Percentiles rank a stretch among this genome's conserved stretches.
Evolutionary conservation across 441 rosid genomes (phyloP).

Genomic region (Francoa sonchifolia): DNA sequence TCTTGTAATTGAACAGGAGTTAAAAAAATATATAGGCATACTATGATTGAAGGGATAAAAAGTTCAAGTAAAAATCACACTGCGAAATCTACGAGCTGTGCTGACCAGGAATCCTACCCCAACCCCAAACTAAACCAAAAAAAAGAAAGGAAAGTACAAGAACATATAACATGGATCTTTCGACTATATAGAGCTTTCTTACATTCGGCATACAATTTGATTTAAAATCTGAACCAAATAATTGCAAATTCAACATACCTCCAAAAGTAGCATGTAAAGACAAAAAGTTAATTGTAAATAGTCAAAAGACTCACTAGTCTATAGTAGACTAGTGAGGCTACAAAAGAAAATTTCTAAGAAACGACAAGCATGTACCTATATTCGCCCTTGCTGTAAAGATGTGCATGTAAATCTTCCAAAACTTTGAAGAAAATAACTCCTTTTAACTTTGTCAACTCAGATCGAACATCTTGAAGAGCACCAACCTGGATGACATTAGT

Average conservation of each 20-base stretch:
- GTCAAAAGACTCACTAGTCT: neutral
- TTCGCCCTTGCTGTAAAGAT: slow-evolving; percentile 93
- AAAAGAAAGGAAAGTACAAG: no score
- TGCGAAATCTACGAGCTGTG: slow-evolving; percentile 21
- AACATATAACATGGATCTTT: slow-evolving; percentile 7
- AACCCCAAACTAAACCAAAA: slow-evolving; percentile 20
- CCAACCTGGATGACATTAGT: slow-evolving; percentile 74
- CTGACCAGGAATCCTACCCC: slow-evolving; percentile 4
- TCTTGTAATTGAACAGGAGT: slow-evolving; percentile 11
- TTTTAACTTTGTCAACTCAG: slow-evolving; percentile 83
- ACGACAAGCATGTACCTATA: slow-evolving; percentile 40
- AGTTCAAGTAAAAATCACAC: slow-evolving; percentile 13
- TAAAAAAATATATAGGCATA: slow-evolving; percentile 5
- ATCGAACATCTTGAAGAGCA: slow-evolving; percentile 97
- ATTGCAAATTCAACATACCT: no score
- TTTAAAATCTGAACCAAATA: slow-evolving; percentile 48
- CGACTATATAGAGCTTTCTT: neutral
- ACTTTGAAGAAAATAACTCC: slow-evolving; percentile 73
- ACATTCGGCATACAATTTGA: neutral
- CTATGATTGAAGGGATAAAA: slow-evolving; percentile 14
- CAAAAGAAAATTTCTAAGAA: neutral
- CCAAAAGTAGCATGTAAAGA: neutral
- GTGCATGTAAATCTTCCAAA: slow-evolving; percentile 92
- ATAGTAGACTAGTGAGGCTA: neutral
- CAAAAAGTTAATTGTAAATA: slow-evolving; percentile 1